Evolutionary conservation across 1,284 basidiomycete species (phyloP).

Genomic region (Bjerkandera adusta): DNA sequence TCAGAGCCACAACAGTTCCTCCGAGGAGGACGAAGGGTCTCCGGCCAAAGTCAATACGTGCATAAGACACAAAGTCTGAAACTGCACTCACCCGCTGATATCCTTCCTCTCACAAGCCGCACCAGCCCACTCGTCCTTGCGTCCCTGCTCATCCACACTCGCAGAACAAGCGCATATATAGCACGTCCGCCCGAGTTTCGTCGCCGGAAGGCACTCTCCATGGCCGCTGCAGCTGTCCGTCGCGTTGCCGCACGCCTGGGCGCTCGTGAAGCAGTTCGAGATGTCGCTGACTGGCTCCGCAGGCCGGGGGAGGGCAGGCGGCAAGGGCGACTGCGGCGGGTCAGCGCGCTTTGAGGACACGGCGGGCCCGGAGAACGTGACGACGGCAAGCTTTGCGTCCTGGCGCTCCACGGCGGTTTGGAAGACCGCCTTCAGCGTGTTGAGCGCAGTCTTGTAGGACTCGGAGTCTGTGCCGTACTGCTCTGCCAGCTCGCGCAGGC

Average conservation of each 20-base stretch:
- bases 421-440: conserved; percentile 44
- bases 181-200: conserved; percentile 64
- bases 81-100: conserved; percentile 62
- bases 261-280: conserved; percentile 61
- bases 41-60: conserved; percentile 10
- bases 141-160: conserved; percentile 47
- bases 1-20: conserved; percentile 62
- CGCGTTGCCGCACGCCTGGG: conserved; percentile 54
- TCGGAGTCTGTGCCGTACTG: conserved; percentile 49
- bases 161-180: conserved; percentile 68
- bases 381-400: conserved; percentile 48
- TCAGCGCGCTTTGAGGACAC: conserved; percentile 31
- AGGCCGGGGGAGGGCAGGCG: conserved; percentile 41
- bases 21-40: conserved; percentile 73
- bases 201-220: conserved; percentile 61
- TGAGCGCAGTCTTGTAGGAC: conserved; percentile 47
- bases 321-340: conserved; percentile 53
- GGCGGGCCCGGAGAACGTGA: conserved; percentile 39
- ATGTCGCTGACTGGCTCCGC: conserved; percentile 55
- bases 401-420: conserved; percentile 36
- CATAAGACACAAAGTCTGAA: background rate
- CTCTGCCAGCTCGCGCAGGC: conserved; percentile 45
- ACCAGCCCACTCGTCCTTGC: conserved; percentile 70
- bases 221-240: conserved; percentile 70
- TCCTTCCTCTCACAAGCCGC: conserved; percentile 74